Conservation (phyloP, 352 stramenopile species). For the Phytophthora chlamydospora region DNA sequence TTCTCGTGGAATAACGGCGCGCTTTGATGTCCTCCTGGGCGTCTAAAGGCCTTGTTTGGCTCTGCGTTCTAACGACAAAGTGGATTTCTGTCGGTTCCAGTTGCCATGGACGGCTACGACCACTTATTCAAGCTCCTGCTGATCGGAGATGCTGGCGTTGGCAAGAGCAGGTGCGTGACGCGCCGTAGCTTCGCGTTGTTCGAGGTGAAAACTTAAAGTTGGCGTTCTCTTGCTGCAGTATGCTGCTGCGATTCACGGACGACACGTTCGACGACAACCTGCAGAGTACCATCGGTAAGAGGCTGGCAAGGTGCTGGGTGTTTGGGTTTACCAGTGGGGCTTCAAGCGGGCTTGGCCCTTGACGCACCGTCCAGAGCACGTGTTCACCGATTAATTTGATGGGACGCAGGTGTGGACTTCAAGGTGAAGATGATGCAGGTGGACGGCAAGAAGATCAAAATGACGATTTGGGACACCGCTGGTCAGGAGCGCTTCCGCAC, state of each 20-base stretch:
- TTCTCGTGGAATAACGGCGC: not conserved
- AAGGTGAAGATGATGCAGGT: constrained; percentile 98
- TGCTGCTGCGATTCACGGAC: constrained; percentile 98
- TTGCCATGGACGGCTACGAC: constrained; percentile 91
- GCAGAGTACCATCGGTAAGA: constrained; percentile 96
- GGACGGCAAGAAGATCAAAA: constrained; percentile 96
- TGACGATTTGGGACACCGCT: constrained; percentile 99
- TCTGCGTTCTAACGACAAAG: constrained; percentile 23
- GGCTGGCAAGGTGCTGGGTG: constrained; percentile 8
- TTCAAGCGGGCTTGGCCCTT: constrained; percentile 10
- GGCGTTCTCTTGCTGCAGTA: constrained; percentile 54
- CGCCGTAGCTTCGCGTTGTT: not conserved
- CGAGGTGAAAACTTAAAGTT: not conserved
- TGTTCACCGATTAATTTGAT: constrained; percentile 2
- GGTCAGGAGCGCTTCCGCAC: constrained; percentile 98
- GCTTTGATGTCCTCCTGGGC: not conserved
- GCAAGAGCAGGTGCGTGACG: constrained; percentile 93
- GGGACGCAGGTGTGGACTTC: constrained; percentile 90
- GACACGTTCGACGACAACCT: constrained; percentile 98
- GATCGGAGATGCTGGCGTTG: constrained; percentile 97
- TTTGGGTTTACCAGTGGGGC: not conserved
- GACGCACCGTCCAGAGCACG: not conserved
- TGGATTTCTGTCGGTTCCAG: constrained; percentile 14
- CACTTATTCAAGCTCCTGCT: constrained; percentile 99
- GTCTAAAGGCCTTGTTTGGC: not conserved